Base-by-base conservation (phyloP, 2,329 filamentous ascomycete species). In the Gyromitra esculenta region DNA sequence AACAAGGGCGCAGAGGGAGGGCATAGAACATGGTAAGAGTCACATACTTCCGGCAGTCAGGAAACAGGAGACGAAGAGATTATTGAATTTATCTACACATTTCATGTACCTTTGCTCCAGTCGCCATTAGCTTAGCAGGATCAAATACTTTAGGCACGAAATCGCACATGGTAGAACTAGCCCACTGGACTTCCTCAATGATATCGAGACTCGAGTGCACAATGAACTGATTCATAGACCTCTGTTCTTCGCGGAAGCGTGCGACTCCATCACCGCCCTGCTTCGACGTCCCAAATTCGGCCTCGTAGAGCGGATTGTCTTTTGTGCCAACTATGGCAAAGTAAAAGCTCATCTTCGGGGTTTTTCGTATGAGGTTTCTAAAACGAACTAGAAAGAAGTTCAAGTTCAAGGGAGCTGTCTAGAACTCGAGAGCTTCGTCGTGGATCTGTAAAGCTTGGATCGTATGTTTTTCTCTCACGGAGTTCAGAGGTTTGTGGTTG, bases 211-310 rank as follows among this genome's bases (percentile, higher is more conserved):
- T 92, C 80, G 93, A 94, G 85, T 99, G 95, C 41, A 97, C 90
- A 82, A 98, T 93, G 86, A 99, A 98, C 84, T 97, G 96, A 85
- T 97, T 97, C 87, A 97, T 91, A 84, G 97, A 93, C 79, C 93
- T 90, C 70, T 95, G 92, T 82, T 96, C 91, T 79, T 97, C 92
- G 75, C 89, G 89, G 87, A 97, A 98, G 65, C 92, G 92, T 77
- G 95, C 89, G 83, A 94, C 87, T 81, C 96, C 96, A 86, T 98
- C 96, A 83, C 95, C 95, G 85, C 95, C 94, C 81, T 94, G 91
- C 84, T 97, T 97, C 52, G 93, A 97, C 50, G 95, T 97, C 81
- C 96, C 96, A 83, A 99, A 99, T 83, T 97, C 94, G 84, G 96
- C 90, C 85, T 97, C 95, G 86, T 98, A 99, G 80, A 99, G 89